phyloP scores from a whole-genome alignment of 805 yeast species.

The Debaryomyces hansenii region DNA sequence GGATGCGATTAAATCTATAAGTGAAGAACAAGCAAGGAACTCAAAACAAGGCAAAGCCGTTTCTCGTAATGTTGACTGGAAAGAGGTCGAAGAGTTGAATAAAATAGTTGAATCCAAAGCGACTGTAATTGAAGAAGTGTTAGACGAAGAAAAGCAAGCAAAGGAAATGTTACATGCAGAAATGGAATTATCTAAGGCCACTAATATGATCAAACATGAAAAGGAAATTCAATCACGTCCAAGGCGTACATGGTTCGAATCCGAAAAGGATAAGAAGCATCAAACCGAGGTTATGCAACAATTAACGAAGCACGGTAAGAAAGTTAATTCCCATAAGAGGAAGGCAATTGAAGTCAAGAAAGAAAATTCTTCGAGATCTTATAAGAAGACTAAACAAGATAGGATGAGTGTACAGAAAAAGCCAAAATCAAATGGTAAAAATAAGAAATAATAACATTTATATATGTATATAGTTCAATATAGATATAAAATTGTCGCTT shows the following conservation, averaged over 20 bases:
- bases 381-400: conserved; percentile 79
- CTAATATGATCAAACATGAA: conserved; percentile 75
- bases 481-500: neutral
- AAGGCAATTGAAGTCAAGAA: conserved; percentile 62
- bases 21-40: conserved; percentile 26
- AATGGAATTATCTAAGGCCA: conserved; percentile 84
- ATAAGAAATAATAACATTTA: conserved; percentile 3
- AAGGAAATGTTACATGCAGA: conserved; percentile 88
- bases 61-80: conserved; percentile 94
- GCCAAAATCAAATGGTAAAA: conserved; percentile 10
- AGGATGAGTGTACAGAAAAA: conserved; percentile 49
- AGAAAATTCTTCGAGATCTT: conserved; percentile 54
- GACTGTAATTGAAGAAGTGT: conserved; percentile 67
- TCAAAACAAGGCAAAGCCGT: conserved; percentile 55
- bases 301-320: conserved; percentile 51
- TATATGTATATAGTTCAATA: conserved; percentile 16
- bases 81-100: conserved; percentile 68
- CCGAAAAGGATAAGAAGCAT: conserved; percentile 52
- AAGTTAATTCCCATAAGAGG: conserved; percentile 66
- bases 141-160: conserved; percentile 84
- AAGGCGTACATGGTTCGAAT: conserved; percentile 94
- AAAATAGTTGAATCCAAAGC: conserved; percentile 59
- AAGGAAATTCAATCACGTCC: conserved; percentile 88
- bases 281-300: conserved; percentile 36
- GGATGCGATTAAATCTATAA: conserved; percentile 75